A percentile compares a stretch with the other conserved stretches of the same genome.
These are phyloP conservation scores for Aspergillus sp. DNA, from an alignment of 2,329 filamentous ascomycete genomes.

Conservation along the genomic window DNA sequence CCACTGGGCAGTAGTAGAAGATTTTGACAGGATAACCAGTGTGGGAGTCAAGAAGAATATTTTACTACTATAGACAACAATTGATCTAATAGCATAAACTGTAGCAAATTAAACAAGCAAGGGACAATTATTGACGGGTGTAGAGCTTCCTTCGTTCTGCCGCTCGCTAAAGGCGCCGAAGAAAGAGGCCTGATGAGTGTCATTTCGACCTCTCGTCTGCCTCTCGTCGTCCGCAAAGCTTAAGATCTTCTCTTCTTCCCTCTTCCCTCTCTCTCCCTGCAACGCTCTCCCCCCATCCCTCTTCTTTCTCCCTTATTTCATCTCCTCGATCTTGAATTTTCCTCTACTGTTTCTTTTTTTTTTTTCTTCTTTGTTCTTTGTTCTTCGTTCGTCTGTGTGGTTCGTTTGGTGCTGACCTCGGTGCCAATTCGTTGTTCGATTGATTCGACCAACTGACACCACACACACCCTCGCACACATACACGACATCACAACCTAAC, in stretches of 20 bases:
- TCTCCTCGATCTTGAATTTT: constrained; percentile 12
- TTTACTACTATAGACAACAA: too few relatives aligned
- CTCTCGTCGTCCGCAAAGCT: constrained; percentile 9
- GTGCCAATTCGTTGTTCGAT: background rate
- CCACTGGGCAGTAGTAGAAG: constrained; percentile 4
- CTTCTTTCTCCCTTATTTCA: constrained; percentile 4
- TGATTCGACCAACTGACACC: background rate
- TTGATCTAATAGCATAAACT: too few relatives aligned
- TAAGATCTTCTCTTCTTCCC: constrained; percentile 9
- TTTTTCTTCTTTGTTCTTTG: constrained; percentile 15
- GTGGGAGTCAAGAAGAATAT: too few relatives aligned
- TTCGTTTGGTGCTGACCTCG: constrained; percentile 30
- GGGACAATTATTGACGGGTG: background rate
- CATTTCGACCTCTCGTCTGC: background rate
- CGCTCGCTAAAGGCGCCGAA: constrained; percentile 25
- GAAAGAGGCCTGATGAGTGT: constrained; percentile 9
- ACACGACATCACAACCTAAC: constrained; percentile 6
- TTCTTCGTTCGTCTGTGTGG: constrained; percentile 19
- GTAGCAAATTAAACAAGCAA: too few relatives aligned
- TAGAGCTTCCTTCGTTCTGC: constrained; percentile 4
- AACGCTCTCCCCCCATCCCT: constrained; percentile 7
- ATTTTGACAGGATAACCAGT: too few relatives aligned
- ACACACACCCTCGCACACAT: background rate
- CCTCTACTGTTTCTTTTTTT: constrained; percentile 5
- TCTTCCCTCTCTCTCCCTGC: constrained; percentile 10